Percentiles rank a stretch among this genome's conserved stretches.
Conservation (phyloP, 2,329 filamentous ascomycete species). For the Polychaeton citri region DNA sequence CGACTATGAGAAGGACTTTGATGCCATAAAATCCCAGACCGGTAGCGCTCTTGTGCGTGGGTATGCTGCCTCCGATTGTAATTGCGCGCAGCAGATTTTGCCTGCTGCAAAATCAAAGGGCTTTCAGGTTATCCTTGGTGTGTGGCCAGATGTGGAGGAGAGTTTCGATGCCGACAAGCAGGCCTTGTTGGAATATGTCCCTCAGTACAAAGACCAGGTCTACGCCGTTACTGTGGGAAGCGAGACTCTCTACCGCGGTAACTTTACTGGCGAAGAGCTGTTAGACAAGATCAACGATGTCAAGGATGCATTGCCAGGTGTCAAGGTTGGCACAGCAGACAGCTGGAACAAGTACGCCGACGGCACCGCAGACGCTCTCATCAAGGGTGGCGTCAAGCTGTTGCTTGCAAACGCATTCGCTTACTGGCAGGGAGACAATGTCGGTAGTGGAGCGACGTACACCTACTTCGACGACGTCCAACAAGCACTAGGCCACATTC, state of each 20-base stretch:
- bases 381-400: conserved; percentile 46
- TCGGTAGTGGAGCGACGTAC: conserved; percentile 39
- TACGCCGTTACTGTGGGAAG: conserved; percentile 59
- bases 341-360: conserved; percentile 61
- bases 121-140: conserved; percentile 56
- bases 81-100: conserved; percentile 48
- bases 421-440: conserved; percentile 54
- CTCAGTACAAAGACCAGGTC: conserved; percentile 43
- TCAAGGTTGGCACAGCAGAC: conserved; percentile 55
- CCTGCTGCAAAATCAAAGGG: conserved; percentile 51
- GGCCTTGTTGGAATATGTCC: conserved; percentile 39
- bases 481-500: conserved; percentile 50
- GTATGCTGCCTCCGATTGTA: conserved; percentile 55
- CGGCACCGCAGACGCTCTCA: conserved; percentile 52
- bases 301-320: conserved; percentile 39
- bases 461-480: conserved; percentile 56
- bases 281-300: conserved; percentile 49
- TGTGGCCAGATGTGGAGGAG: conserved; percentile 54
- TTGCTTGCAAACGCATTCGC: conserved; percentile 56
- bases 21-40: conserved; percentile 40
- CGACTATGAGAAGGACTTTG: conserved; percentile 55
- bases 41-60: conserved; percentile 47
- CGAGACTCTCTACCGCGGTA: conserved; percentile 56
- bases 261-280: conserved; percentile 49
- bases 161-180: conserved; percentile 48